Evolutionary conservation across 257 asterid genomes (phyloP).

Genomic region (Solanum chmielewskii): DNA sequence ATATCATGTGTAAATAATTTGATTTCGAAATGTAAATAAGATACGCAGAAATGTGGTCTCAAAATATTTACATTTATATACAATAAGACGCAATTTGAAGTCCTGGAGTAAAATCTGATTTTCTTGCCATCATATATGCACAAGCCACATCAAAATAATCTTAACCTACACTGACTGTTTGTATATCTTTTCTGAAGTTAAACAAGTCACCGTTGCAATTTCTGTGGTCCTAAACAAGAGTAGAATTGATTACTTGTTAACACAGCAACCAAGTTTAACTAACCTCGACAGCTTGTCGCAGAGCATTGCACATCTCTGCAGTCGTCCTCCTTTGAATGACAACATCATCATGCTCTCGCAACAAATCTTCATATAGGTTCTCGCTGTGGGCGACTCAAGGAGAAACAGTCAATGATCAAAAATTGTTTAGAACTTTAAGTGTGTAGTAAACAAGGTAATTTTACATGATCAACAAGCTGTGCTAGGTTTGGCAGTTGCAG

Average conservation of each 20-base stretch:
- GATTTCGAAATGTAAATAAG: neutral
- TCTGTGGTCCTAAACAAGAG: neutral
- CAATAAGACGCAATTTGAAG: neutral
- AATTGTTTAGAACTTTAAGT: neutral
- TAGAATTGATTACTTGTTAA: neutral
- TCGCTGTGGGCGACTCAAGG: neutral
- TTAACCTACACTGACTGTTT: neutral
- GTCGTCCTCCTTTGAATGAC: neutral
- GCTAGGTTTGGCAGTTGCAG: neutral
- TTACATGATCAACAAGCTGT: neutral
- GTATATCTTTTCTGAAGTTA: neutral
- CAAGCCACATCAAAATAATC: neutral
- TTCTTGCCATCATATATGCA: neutral
- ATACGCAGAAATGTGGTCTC: neutral
- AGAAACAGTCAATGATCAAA: neutral
- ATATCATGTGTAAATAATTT: neutral
- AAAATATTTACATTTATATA: neutral
- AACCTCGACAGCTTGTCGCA: constrained; percentile 12
- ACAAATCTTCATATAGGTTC: constrained; percentile 6
- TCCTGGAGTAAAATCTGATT: neutral
- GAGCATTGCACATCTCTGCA: neutral
- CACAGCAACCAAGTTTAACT: neutral
- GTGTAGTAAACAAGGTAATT: neutral
- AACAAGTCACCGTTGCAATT: neutral
- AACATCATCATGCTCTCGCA: constrained; percentile 9